Evolutionary conservation across 2,329 filamentous ascomycete genomes (phyloP).

Genomic region (Sporothrix sp.): DNA sequence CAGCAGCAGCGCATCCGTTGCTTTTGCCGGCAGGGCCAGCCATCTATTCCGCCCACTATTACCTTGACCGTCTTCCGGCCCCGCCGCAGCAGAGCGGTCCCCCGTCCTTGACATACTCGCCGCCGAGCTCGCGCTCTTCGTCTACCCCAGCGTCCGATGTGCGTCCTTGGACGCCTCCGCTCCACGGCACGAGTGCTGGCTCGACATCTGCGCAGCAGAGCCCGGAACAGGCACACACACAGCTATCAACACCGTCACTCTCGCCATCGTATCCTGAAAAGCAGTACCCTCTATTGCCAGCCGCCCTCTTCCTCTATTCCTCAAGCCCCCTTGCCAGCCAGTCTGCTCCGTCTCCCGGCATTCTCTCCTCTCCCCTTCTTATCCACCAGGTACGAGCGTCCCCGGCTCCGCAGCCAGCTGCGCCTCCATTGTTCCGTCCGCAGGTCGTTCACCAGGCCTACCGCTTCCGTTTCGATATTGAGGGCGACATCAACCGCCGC

Average conservation of each 20-base stretch:
- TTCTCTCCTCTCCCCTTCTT: not conserved
- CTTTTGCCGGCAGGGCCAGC: not conserved
- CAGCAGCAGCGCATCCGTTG: not conserved
- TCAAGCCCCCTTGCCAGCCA: not conserved
- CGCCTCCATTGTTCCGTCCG: conserved; percentile 20
- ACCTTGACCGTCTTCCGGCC: not conserved
- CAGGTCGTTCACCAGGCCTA: conserved; percentile 36
- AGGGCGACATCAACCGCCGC: conserved; percentile 35
- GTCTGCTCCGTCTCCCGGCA: not conserved
- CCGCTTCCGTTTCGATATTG: conserved; percentile 38
- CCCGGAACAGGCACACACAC: no score
- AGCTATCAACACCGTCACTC: not conserved
- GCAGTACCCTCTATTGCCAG: not conserved
- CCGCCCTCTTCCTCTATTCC: no score
- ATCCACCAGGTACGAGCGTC: conserved; percentile 1
- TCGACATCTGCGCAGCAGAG: no score
- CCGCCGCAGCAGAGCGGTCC: not conserved
- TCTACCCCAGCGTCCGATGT: not conserved
- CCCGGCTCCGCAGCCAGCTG: conserved; percentile 13
- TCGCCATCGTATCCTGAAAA: not conserved
- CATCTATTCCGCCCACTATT: not conserved
- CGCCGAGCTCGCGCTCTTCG: not conserved
- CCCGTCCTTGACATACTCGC: not conserved
- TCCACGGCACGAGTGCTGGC: no score
- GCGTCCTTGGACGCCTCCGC: no score